Evolutionary conservation across 225 moss, liverwort and hornwort genomes (phyloP).

Genomic region (Marchantia polymorpha): DNA sequence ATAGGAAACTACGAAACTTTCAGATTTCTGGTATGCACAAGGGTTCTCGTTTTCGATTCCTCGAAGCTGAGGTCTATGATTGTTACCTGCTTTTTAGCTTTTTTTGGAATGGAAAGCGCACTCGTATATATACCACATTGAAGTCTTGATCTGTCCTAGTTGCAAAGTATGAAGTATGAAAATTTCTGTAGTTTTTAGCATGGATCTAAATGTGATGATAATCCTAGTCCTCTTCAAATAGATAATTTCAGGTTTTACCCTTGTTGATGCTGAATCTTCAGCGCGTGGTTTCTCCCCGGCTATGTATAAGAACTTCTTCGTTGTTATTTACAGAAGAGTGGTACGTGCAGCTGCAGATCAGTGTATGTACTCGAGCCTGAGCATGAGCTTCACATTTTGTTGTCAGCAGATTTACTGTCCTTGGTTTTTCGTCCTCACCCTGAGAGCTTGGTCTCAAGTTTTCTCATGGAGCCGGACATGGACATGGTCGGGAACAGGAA

Average conservation of each 20-base stretch:
- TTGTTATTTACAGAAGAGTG: not conserved
- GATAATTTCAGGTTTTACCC: too few relatives aligned
- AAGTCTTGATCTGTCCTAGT: too few relatives aligned
- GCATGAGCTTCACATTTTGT: not conserved
- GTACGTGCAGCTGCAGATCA: not conserved
- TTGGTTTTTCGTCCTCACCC: not conserved
- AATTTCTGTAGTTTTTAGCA: not conserved
- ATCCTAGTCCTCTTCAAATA: too few relatives aligned
- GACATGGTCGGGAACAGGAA: conserved; percentile 8
- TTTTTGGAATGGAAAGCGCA: too few relatives aligned
- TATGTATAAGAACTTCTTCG: not conserved
- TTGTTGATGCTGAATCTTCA: too few relatives aligned
- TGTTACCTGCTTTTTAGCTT: too few relatives aligned
- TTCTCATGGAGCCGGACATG: too few relatives aligned
- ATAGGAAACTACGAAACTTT: not conserved
- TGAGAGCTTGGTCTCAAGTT: not conserved
- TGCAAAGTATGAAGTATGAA: not conserved
- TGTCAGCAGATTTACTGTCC: not conserved
- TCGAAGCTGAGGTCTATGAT: too few relatives aligned
- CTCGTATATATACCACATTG: too few relatives aligned
- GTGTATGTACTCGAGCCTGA: too few relatives aligned
- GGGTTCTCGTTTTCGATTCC: not conserved
- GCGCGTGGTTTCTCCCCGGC: not conserved
- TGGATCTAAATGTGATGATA: not conserved
- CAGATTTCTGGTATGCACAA: not conserved